Conservation (phyloP, 2,329 filamentous ascomycete genomes). For the Fusarium redolens region DNA sequence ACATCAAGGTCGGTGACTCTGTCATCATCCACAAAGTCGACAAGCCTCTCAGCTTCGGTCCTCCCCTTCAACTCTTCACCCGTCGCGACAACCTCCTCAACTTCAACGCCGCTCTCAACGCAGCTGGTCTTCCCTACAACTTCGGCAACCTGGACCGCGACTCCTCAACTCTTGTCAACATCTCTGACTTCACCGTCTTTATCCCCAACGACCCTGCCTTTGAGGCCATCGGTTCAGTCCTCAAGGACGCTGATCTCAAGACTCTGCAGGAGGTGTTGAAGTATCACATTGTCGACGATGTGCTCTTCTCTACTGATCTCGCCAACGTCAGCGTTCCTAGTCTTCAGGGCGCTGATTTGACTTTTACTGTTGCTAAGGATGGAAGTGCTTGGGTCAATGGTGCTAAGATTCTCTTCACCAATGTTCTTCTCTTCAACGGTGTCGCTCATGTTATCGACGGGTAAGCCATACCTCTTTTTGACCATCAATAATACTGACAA, state of each 20-base stretch:
- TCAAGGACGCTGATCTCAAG: slow-evolving; percentile 35
- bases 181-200: slow-evolving; percentile 49
- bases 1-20: slow-evolving; percentile 45
- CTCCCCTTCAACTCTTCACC: slow-evolving; percentile 48
- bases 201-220: slow-evolving; percentile 46
- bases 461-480: slow-evolving; percentile 20
- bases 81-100: slow-evolving; percentile 42
- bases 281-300: slow-evolving; percentile 49
- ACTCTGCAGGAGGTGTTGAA: slow-evolving; percentile 45
- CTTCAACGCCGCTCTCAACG: slow-evolving; percentile 46
- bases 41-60: slow-evolving; percentile 43
- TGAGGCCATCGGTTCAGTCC: slow-evolving; percentile 45
- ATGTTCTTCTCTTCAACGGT: slow-evolving; percentile 48
- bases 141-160: slow-evolving; percentile 42
- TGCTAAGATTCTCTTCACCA: slow-evolving; percentile 47
- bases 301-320: slow-evolving; percentile 46
- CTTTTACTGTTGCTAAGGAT: slow-evolving; percentile 47
- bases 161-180: slow-evolving; percentile 36
- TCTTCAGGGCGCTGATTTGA: slow-evolving; percentile 41
- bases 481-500: not conserved
- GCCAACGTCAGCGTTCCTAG: slow-evolving; percentile 44
- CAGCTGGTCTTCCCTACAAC: slow-evolving; percentile 42
- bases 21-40: slow-evolving; percentile 49
- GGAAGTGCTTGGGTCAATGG: slow-evolving; percentile 48
- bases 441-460: slow-evolving; percentile 49